Percentiles rank a stretch among this genome's conserved stretches.
phyloP scores from a whole-genome alignment of 345 rosid species.

The Populus davidiana region DNA sequence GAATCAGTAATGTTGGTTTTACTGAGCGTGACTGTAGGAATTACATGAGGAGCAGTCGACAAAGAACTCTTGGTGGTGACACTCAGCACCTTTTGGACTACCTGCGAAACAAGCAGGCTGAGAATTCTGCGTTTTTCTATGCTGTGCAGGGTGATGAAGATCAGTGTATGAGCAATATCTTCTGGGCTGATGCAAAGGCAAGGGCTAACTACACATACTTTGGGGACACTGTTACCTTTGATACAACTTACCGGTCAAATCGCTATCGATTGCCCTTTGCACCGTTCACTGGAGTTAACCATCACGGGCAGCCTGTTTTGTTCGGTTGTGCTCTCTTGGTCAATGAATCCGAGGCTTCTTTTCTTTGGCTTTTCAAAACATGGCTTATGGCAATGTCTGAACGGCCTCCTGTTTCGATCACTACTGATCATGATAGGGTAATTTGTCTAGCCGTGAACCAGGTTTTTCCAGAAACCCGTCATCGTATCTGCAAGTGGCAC shows the following conservation, averaged over 20 bases:
- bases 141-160: constrained; percentile 46
- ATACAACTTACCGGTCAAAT: constrained; percentile 45
- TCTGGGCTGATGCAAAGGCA: constrained; percentile 53
- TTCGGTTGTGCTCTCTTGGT: constrained; percentile 56
- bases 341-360: constrained; percentile 49
- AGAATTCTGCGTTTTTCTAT: constrained; percentile 40
- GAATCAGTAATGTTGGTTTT: constrained; percentile 57
- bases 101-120: constrained; percentile 46
- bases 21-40: constrained; percentile 60
- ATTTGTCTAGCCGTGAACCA: constrained; percentile 48
- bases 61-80: constrained; percentile 49
- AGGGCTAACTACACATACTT: constrained; percentile 41
- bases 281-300: constrained; percentile 54
- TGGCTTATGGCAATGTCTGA: constrained; percentile 53
- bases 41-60: constrained; percentile 53
- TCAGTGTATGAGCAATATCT: constrained; percentile 36
- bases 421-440: constrained; percentile 50
- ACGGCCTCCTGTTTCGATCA: constrained; percentile 47
- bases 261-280: constrained; percentile 47
- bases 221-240: constrained; percentile 53
- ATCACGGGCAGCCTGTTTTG: constrained; percentile 56
- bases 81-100: constrained; percentile 50
- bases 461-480: constrained; percentile 53
- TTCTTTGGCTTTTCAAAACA: constrained; percentile 53
- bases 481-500: constrained; percentile 60